Evolutionary conservation across 1,284 basidiomycete species (phyloP).

Genomic region (Pisolithus thermaeus): DNA sequence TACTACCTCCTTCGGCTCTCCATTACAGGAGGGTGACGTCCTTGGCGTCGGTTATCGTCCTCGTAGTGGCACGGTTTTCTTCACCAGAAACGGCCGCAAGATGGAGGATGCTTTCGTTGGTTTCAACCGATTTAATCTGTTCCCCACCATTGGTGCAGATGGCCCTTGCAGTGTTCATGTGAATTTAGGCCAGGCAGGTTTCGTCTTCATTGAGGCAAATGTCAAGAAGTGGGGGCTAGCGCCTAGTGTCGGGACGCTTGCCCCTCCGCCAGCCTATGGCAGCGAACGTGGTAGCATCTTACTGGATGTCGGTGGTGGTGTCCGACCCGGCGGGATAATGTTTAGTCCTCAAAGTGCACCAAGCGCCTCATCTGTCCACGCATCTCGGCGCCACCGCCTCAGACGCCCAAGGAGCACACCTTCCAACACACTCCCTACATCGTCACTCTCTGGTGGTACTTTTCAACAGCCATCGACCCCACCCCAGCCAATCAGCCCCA

Average conservation of each 20-base stretch:
- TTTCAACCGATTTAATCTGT: conserved; percentile 84
- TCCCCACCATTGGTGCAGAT: conserved; percentile 92
- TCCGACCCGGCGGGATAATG: conserved; percentile 36
- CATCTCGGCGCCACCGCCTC: conserved; percentile 55
- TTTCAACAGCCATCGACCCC: conserved; percentile 49
- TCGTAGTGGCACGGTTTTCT: conserved; percentile 93
- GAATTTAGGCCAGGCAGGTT: conserved; percentile 92
- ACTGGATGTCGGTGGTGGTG: conserved; percentile 77
- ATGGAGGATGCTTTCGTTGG: conserved; percentile 92
- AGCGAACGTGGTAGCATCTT: conserved; percentile 92
- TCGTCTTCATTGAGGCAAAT: conserved; percentile 97
- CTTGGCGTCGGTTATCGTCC: conserved; percentile 92
- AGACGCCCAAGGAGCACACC: conserved; percentile 43
- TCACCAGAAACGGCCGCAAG: conserved; percentile 92
- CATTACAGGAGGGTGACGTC: conserved; percentile 89
- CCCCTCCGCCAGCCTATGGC: conserved; percentile 93
- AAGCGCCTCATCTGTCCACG: conserved; percentile 43
- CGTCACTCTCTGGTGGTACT: conserved; percentile 53
- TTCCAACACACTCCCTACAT: conserved; percentile 39
- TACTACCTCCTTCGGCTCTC: conserved; percentile 77
- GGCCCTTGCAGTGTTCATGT: conserved; percentile 93
- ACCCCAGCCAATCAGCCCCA: conserved; percentile 75
- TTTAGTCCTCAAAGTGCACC: conserved; percentile 38
- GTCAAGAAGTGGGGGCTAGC: conserved; percentile 98
- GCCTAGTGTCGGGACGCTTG: conserved; percentile 90